These are phyloP conservation scores for Cyberlindnera japonica DNA, from an alignment of 805 yeast genomes.

Conservation along the genomic window DNA sequence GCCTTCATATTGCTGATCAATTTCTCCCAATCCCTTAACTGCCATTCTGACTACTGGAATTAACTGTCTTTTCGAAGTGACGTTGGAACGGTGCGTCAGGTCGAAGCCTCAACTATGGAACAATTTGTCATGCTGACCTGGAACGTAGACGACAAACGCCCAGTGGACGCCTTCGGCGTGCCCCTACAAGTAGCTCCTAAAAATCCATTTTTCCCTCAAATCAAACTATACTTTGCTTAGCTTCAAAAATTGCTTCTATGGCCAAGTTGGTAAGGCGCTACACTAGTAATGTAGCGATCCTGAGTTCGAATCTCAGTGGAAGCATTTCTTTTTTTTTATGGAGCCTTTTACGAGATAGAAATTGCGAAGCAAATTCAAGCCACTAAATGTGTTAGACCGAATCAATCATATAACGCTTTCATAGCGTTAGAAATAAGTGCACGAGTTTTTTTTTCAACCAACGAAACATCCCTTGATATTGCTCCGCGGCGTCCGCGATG, in stretches of 20 bases:
- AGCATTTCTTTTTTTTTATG: slow-evolving; percentile 36
- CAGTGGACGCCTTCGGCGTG: too few species aligned
- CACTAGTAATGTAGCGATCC: slow-evolving; percentile 83
- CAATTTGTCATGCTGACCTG: slow-evolving; percentile 7
- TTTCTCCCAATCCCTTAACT: slow-evolving; percentile 73
- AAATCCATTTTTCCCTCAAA: not conserved
- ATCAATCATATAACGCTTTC: too few species aligned
- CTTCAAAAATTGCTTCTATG: slow-evolving; percentile 38
- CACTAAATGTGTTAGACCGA: too few species aligned
- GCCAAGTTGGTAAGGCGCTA: slow-evolving; percentile 77
- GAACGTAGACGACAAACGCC: too few species aligned
- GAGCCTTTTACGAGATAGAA: too few species aligned
- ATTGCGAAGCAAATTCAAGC: too few species aligned
- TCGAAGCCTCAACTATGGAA: not conserved
- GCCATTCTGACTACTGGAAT: slow-evolving; percentile 46
- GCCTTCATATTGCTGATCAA: slow-evolving; percentile 69
- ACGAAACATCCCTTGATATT: too few species aligned
- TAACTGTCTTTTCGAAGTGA: not conserved
- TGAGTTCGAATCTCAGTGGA: slow-evolving; percentile 73
- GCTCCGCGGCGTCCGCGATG: too few species aligned
- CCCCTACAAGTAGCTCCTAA: slow-evolving; percentile 4
- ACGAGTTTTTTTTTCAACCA: too few species aligned
- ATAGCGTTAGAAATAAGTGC: too few species aligned
- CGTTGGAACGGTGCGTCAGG: too few species aligned
- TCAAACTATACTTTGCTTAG: not conserved